Percentiles rank a stretch among this genome's conserved stretches.
These are phyloP conservation scores for Podospora didyma DNA, from an alignment of 495 filamentous ascomycete genomes.

Conservation along the genomic window DNA sequence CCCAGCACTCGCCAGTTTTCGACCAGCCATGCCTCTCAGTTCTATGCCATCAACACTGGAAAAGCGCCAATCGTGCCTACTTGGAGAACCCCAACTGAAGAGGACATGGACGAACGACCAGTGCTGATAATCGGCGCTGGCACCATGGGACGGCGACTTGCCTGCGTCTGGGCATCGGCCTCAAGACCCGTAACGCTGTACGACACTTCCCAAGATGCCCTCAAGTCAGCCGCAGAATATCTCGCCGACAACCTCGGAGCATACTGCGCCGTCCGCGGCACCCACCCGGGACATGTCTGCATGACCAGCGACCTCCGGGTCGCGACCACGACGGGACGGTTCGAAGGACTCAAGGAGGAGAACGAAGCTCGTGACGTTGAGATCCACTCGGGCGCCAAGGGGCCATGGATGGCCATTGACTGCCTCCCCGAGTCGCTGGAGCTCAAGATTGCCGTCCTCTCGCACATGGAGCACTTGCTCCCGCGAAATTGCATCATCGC, in stretches of 20 bases:
- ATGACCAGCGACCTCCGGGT: slow-evolving; percentile 23
- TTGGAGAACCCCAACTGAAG: slow-evolving; percentile 24
- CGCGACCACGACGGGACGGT: slow-evolving; percentile 20
- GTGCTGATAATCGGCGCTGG: slow-evolving; percentile 37
- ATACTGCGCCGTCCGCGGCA: slow-evolving; percentile 24
- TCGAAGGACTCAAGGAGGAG: slow-evolving; percentile 8
- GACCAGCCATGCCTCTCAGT: not conserved
- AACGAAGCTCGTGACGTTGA: slow-evolving; percentile 15
- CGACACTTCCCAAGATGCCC: slow-evolving; percentile 27
- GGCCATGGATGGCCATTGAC: slow-evolving; percentile 53
- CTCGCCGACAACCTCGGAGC: slow-evolving; percentile 32
- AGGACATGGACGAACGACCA: slow-evolving; percentile 28
- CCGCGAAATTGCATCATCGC: slow-evolving; percentile 48
- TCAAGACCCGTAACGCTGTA: slow-evolving; percentile 32
- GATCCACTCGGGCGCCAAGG: slow-evolving; percentile 25
- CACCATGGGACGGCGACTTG: slow-evolving; percentile 32
- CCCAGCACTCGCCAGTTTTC: not conserved
- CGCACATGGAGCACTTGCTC: slow-evolving; percentile 38
- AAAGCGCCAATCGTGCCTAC: not conserved
- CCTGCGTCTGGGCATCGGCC: slow-evolving; percentile 35
- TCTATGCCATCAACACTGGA: not conserved
- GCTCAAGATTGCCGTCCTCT: slow-evolving; percentile 49
- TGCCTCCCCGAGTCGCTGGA: slow-evolving; percentile 52
- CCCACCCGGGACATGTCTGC: slow-evolving; percentile 31
- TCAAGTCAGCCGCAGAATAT: slow-evolving; percentile 25